Evolutionary conservation across 441 rosid genomes (phyloP).

Genomic region (Eutrema salsugineum): DNA sequence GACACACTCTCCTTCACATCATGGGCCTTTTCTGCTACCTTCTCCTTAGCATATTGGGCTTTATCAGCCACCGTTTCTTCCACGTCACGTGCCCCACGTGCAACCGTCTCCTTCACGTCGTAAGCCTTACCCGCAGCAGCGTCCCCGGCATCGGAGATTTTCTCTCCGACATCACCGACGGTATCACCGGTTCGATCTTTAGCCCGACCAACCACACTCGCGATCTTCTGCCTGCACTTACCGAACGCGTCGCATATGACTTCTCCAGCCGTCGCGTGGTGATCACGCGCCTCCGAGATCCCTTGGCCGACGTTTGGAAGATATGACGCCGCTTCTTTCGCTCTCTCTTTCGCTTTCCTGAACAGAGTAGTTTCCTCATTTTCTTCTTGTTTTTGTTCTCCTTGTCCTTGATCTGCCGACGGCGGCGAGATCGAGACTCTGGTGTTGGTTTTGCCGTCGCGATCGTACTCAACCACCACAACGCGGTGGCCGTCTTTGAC

Average conservation of each 20-base stretch:
- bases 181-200: constrained; percentile 32
- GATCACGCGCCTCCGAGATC: constrained; percentile 25
- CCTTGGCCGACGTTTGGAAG: constrained; percentile 39
- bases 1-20: constrained; percentile 6
- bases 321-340: constrained; percentile 31
- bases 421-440: constrained; percentile 46
- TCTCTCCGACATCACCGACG: constrained; percentile 8
- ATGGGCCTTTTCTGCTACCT: not conserved
- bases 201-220: constrained; percentile 38
- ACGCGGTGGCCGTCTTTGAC: constrained; percentile 57
- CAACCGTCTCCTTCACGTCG: constrained; percentile 15
- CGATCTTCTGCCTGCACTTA: constrained; percentile 52
- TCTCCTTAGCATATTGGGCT: constrained; percentile 21
- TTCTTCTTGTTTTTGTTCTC: not conserved
- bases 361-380: not conserved
- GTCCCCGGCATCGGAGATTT: constrained; percentile 13
- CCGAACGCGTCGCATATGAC: constrained; percentile 60
- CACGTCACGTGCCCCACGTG: constrained; percentile 9
- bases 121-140: constrained; percentile 1
- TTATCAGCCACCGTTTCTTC: constrained; percentile 19
- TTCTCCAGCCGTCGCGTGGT: constrained; percentile 34
- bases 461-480: constrained; percentile 50
- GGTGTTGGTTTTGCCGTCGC: constrained; percentile 49
- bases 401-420: constrained; percentile 10
- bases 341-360: constrained; percentile 26